Percentiles rank a stretch among this genome's conserved stretches.
Evolutionary conservation across 257 asterid species (phyloP).

Genomic region (Capsicum baccatum): DNA sequence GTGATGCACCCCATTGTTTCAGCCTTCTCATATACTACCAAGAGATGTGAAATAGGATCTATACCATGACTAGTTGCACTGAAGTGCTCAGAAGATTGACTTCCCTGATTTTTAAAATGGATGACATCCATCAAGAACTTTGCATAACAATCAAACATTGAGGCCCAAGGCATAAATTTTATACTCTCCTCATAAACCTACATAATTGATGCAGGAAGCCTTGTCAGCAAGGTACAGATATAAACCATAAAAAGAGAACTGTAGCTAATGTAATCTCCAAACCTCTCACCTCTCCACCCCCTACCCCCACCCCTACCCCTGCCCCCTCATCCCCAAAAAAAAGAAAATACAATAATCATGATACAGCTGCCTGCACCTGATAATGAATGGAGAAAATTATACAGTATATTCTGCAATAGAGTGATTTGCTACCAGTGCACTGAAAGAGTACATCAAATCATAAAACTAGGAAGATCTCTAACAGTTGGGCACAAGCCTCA

Average conservation of each 20-base stretch:
- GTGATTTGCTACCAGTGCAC: not conserved
- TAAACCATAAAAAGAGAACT: conserved; percentile 6
- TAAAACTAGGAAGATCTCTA: conserved; percentile 10
- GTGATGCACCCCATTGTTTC: conserved; percentile 63
- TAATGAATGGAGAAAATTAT: not conserved
- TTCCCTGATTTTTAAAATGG: conserved; percentile 37
- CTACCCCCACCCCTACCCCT: too few relatives aligned
- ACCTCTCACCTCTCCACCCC: not conserved
- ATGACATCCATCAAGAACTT: conserved; percentile 70
- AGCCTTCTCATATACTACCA: conserved; percentile 69
- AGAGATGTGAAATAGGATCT: conserved; percentile 65
- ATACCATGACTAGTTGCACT: conserved; percentile 38
- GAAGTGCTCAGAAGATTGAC: conserved; percentile 40
- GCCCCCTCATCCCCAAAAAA: too few relatives aligned
- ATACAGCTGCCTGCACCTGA: not conserved
- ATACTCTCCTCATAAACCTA: conserved; percentile 88
- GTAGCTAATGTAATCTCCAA: not conserved
- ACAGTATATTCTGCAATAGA: not conserved
- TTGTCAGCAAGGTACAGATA: conserved; percentile 1
- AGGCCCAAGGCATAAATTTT: conserved; percentile 56
- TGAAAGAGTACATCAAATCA: not conserved
- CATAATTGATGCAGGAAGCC: conserved; percentile 28
- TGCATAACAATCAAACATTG: conserved; percentile 58
- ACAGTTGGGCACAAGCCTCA: conserved; percentile 11
- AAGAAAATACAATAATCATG: too few relatives aligned